Evolutionary conservation across 2,329 filamentous ascomycete genomes (phyloP).

Genomic region (Tympanopsis confertula): DNA sequence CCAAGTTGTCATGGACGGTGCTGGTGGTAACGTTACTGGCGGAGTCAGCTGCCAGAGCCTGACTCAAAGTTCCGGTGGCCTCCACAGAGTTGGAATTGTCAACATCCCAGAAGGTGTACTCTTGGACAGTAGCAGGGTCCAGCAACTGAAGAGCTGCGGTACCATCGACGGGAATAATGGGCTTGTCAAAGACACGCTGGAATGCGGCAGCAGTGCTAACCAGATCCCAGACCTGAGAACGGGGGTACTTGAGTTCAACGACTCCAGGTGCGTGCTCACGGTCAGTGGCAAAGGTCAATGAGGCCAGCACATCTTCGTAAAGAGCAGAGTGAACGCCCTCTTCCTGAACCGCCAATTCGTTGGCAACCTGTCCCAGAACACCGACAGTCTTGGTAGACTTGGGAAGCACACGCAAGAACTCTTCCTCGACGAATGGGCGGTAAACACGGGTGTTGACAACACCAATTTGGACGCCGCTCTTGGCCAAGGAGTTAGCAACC

Average conservation of each 20-base stretch:
- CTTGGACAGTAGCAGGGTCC: conserved; percentile 43
- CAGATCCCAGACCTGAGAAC: conserved; percentile 45
- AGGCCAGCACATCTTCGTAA: conserved; percentile 81
- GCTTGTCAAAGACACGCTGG: conserved; percentile 34
- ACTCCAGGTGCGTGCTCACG: conserved; percentile 53
- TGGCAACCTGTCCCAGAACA: conserved; percentile 79
- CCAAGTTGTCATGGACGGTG: conserved; percentile 54
- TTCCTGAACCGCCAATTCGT: conserved; percentile 63
- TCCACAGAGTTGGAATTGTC: conserved; percentile 60
- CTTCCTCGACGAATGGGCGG: conserved; percentile 87
- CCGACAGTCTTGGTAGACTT: conserved; percentile 63
- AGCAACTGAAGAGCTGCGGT: conserved; percentile 12
- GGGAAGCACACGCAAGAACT: conserved; percentile 75
- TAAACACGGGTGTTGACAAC: conserved; percentile 88
- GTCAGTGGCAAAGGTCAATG: conserved; percentile 66
- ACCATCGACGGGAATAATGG: conserved; percentile 32
- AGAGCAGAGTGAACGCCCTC: conserved; percentile 69
- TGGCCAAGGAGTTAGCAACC: conserved; percentile 61
- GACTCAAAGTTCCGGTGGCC: conserved; percentile 49
- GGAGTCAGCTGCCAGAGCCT: conserved; percentile 59
- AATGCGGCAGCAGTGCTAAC: conserved; percentile 38
- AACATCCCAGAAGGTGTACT: conserved; percentile 90
- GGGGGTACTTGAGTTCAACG: conserved; percentile 81
- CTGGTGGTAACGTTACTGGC: conserved; percentile 49
- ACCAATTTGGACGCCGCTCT: conserved; percentile 67